Evolutionary conservation across 2,329 filamentous ascomycete genomes (phyloP).

Genomic region (Tolypocladium album): DNA sequence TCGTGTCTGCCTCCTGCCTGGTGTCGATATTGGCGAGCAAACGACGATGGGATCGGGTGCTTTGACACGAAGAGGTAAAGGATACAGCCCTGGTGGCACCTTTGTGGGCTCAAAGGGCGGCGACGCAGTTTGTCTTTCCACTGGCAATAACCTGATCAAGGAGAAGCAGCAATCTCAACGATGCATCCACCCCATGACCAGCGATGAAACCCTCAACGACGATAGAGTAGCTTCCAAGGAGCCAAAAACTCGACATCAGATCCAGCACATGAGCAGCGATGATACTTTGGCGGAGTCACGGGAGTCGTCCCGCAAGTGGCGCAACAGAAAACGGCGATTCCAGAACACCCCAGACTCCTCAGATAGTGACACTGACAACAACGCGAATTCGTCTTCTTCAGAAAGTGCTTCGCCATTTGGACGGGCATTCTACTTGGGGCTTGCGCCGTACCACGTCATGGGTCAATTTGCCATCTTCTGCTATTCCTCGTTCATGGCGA

Average conservation of each 20-base stretch:
- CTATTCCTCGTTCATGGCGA: constrained; percentile 35
- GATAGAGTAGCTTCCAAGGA: constrained; percentile 2
- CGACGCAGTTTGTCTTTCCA: constrained; percentile 33
- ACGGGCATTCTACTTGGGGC: constrained; percentile 40
- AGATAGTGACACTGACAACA: constrained; percentile 9
- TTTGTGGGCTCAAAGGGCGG: constrained; percentile 42
- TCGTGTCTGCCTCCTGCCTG: constrained; percentile 40
- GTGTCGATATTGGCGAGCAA: constrained; percentile 34
- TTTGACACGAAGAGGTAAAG: constrained; percentile 31
- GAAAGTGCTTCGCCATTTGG: constrained; percentile 35
- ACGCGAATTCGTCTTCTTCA: not conserved
- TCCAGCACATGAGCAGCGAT: constrained; percentile 14
- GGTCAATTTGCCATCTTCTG: constrained; percentile 34
- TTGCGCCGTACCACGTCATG: constrained; percentile 39
- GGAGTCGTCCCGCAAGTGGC: constrained; percentile 1
- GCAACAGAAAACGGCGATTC: constrained; percentile 1
- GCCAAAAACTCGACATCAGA: not conserved
- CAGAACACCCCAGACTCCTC: constrained; percentile 3
- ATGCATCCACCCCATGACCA: constrained; percentile 8
- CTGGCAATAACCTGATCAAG: constrained; percentile 2
- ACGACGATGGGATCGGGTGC: constrained; percentile 44
- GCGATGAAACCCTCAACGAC: constrained; percentile 10
- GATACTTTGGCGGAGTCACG: constrained; percentile 11
- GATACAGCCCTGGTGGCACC: constrained; percentile 32
- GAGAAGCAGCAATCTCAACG: constrained; percentile 2